Evolutionary conservation across 495 filamentous ascomycete species (phyloP).

Genomic region (Rhypophila decipiens): DNA sequence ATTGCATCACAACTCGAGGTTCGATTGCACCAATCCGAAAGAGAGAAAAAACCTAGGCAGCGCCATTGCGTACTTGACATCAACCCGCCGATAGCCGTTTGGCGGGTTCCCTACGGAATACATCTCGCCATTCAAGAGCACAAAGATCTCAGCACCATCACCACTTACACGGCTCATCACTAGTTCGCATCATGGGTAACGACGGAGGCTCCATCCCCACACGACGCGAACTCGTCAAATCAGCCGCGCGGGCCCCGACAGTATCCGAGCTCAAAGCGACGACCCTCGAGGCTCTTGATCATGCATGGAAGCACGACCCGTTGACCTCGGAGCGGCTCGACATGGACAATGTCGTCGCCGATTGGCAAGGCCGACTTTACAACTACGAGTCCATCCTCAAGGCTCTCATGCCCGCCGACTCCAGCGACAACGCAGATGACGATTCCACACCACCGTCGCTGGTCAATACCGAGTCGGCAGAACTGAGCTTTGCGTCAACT

Average conservation of each 20-base stretch:
- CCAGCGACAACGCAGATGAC: conserved; percentile 30
- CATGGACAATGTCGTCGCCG: conserved; percentile 69
- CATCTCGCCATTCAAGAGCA: no score
- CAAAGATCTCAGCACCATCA: no score
- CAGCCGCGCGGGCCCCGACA: conserved; percentile 71
- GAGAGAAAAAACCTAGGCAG: no score
- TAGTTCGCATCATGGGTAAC: conserved; percentile 71
- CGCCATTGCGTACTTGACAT: no score
- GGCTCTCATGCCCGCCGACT: conserved; percentile 61
- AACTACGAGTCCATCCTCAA: conserved; percentile 90
- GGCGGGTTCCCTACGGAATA: no score
- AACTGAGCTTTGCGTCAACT: conserved; percentile 60
- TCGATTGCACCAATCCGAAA: no score
- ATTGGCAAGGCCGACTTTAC: conserved; percentile 79
- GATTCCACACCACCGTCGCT: conserved; percentile 3
- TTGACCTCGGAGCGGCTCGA: conserved; percentile 70
- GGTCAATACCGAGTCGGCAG: conserved; percentile 26
- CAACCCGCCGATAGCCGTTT: no score
- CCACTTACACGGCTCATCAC: no score
- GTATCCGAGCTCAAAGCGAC: conserved; percentile 88
- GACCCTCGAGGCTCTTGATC: conserved; percentile 71
- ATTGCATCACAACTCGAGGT: no score
- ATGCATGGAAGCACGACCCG: conserved; percentile 82
- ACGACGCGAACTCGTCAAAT: conserved; percentile 89
- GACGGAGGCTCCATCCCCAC: conserved; percentile 88